Conservation (phyloP, 2,329 filamentous ascomycete species). For the Alternaria postmessia region DNA sequence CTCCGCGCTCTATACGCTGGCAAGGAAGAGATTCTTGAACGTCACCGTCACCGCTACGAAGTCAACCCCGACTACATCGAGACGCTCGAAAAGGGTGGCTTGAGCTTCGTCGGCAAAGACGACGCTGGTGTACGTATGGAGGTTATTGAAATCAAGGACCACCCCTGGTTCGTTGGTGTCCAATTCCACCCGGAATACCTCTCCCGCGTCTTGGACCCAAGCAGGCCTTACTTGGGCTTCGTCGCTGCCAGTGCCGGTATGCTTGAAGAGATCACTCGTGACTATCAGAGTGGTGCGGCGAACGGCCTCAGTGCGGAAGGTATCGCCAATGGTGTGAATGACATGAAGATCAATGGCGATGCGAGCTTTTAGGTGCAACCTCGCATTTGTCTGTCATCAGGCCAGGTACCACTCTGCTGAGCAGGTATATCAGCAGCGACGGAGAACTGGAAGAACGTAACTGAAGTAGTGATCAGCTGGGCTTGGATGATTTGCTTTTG, state of each 20-base stretch:
- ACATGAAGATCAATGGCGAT: conserved; percentile 31
- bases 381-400: background rate
- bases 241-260: conserved; percentile 78
- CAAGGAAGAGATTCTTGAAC: conserved; percentile 64
- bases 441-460: background rate
- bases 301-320: conserved; percentile 26
- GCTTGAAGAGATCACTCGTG: conserved; percentile 59
- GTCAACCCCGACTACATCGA: conserved; percentile 83
- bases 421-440: background rate
- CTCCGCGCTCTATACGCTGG: conserved; percentile 77
- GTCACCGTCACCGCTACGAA: conserved; percentile 90
- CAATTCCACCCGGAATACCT: conserved; percentile 92
- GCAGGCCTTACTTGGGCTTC: conserved; percentile 82
- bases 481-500: background rate
- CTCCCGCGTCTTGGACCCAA: conserved; percentile 75
- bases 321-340: conserved; percentile 35
- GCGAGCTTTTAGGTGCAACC: conserved; percentile 18
- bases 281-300: conserved; percentile 32
- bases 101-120: conserved; percentile 82
- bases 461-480: background rate
- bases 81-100: conserved; percentile 70
- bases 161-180: conserved; percentile 84
- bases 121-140: conserved; percentile 82
- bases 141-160: conserved; percentile 80
- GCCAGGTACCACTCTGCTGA: background rate